Percentiles rank a stretch among this genome's conserved stretches.
These are phyloP conservation scores for Bisporella sp. DNA, from an alignment of 2,329 filamentous ascomycete genomes.

Conservation along the genomic window DNA sequence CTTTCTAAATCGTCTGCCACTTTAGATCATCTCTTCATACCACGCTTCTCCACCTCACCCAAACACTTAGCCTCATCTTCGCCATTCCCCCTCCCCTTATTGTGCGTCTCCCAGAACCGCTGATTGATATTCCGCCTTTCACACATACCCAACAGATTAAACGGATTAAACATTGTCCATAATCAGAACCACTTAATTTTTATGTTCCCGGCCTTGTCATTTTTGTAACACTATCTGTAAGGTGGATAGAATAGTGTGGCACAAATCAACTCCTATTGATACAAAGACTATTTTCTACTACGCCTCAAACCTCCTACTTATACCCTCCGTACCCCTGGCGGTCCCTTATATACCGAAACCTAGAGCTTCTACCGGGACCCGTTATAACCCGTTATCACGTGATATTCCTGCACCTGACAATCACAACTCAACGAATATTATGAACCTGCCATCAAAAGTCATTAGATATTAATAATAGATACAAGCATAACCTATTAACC, in stretches of 20 bases:
- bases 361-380: too few species aligned
- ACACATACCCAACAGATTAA: conserved; percentile 20
- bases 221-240: conserved; percentile 40
- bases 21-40: not conserved
- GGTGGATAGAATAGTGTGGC: too few species aligned
- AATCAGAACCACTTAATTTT: conserved; percentile 34
- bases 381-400: too few species aligned
- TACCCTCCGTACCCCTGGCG: too few species aligned
- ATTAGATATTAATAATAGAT: too few species aligned
- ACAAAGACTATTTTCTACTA: too few species aligned
- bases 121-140: conserved; percentile 17
- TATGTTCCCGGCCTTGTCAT: conserved; percentile 40
- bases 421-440: conserved; percentile 41
- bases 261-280: too few species aligned
- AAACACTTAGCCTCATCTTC: not conserved
- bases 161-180: conserved; percentile 23
- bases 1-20: too few species aligned
- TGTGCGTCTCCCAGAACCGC: conserved; percentile 22
- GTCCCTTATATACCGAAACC: too few species aligned
- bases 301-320: too few species aligned
- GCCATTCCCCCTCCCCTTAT: conserved; percentile 2
- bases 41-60: not conserved
- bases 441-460: conserved; percentile 22
- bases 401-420: too few species aligned
- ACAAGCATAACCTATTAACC: too few species aligned